Conservation (phyloP, 257 asterid species). For the Anisodus acutangulus region DNA sequence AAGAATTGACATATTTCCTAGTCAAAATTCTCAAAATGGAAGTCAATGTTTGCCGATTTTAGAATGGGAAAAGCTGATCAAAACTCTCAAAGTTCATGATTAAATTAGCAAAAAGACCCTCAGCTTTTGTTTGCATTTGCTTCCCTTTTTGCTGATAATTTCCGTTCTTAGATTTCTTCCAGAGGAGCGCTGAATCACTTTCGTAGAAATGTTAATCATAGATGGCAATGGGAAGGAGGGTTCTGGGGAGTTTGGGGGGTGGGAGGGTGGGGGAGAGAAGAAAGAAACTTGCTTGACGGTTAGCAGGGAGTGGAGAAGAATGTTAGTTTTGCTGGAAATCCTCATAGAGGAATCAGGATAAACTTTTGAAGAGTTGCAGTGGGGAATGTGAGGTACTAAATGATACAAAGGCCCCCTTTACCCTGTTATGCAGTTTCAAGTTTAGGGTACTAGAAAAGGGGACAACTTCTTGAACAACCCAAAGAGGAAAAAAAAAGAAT, state of each 20-base stretch:
- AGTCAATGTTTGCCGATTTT: not conserved
- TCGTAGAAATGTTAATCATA: not conserved
- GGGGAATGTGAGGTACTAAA: not conserved
- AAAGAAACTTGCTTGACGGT: not conserved
- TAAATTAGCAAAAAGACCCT: not conserved
- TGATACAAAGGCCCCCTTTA: not conserved
- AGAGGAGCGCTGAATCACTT: not conserved
- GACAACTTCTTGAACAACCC: not conserved
- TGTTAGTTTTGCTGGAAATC: not conserved
- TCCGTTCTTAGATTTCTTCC: slow-evolving; percentile 1
- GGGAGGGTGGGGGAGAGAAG: not conserved
- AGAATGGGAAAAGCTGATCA: not conserved
- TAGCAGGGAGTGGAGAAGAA: not conserved
- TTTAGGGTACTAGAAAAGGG: not conserved
- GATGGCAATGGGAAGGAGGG: slow-evolving; percentile 14
- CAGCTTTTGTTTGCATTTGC: slow-evolving; percentile 9
- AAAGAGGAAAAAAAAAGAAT: not conserved
- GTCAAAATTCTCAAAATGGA: not conserved
- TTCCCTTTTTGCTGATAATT: not conserved
- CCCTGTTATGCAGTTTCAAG: not conserved
- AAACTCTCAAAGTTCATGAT: not conserved
- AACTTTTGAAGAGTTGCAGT: not conserved
- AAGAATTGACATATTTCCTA: not conserved
- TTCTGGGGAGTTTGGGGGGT: not conserved
- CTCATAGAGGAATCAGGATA: not conserved